phyloP scores from a whole-genome alignment of 2,329 filamentous ascomycete genomes.

The Fusarium sp. region DNA sequence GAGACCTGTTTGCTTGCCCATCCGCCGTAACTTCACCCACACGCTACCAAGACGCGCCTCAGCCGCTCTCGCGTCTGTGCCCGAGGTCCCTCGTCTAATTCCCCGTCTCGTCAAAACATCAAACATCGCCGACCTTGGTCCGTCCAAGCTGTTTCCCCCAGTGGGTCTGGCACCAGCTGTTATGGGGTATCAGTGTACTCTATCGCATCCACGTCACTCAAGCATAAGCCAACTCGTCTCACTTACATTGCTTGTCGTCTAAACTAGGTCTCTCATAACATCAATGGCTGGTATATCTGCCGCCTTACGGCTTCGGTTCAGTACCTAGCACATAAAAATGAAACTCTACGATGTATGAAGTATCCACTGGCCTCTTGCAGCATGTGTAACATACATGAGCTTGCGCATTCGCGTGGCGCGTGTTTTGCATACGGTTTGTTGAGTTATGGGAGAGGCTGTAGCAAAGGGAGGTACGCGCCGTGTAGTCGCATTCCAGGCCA shows the following conservation, averaged over 20 bases:
- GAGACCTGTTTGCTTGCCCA: neutral
- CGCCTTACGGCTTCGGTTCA: neutral
- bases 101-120: constrained; percentile 37
- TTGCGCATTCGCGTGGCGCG: neutral
- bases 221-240: constrained; percentile 31
- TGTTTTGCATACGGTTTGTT: neutral
- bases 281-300: neutral
- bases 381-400: constrained; percentile 4
- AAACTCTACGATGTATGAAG: neutral
- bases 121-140: constrained; percentile 33
- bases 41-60: constrained; percentile 34
- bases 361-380: neutral
- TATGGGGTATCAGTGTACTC: constrained; percentile 20
- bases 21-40: constrained; percentile 14
- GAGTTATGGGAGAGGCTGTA: neutral
- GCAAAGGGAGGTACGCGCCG: constrained; percentile 10
- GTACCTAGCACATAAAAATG: neutral
- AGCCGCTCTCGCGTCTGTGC: constrained; percentile 43
- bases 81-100: constrained; percentile 31
- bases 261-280: neutral
- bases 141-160: constrained; percentile 28
- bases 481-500: constrained; percentile 16
- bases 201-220: constrained; percentile 38
- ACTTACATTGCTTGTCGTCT: constrained; percentile 17
- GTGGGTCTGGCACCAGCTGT: constrained; percentile 32